Conservation (phyloP, 2,329 filamentous ascomycete genomes). For the Hypoxylon sp. region DNA sequence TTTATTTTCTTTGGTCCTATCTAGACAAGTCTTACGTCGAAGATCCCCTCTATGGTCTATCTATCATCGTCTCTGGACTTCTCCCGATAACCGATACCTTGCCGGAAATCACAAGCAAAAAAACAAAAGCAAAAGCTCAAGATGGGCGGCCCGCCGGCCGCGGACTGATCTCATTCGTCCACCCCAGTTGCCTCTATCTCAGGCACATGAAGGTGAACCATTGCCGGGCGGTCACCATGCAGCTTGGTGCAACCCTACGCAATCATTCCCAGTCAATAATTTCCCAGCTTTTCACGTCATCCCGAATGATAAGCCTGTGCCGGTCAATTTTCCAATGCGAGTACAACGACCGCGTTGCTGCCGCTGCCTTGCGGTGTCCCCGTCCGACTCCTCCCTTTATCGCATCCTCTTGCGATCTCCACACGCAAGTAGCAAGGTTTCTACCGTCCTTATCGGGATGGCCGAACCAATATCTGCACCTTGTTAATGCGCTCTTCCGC, state of each 20-base stretch:
- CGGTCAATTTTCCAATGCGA: constrained; percentile 80
- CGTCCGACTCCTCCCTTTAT: constrained; percentile 71
- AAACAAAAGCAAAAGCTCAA: constrained; percentile 14
- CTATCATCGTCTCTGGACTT: constrained; percentile 20
- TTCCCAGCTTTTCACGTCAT: constrained; percentile 75
- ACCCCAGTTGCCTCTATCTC: constrained; percentile 45
- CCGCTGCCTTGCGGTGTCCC: constrained; percentile 76
- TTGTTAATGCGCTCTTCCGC: constrained; percentile 45
- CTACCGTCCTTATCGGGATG: constrained; percentile 75
- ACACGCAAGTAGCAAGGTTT: constrained; percentile 87
- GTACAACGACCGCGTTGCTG: constrained; percentile 73
- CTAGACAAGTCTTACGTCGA: constrained; percentile 28
- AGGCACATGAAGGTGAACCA: constrained; percentile 37
- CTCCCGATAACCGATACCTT: constrained; percentile 36
- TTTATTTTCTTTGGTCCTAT: constrained; percentile 21
- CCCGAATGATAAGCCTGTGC: constrained; percentile 76
- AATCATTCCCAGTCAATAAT: constrained; percentile 70
- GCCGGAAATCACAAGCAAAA: constrained; percentile 42
- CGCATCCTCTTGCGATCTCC: constrained; percentile 73
- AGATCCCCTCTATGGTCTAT: constrained; percentile 43
- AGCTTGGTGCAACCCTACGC: constrained; percentile 50
- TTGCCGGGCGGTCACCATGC: constrained; percentile 43
- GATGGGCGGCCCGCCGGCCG: constrained; percentile 34
- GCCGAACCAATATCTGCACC: constrained; percentile 86
- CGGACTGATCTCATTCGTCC: constrained; percentile 48